These are phyloP conservation scores for Thelonectria discophora DNA, from an alignment of 2,329 filamentous ascomycete genomes.

Conservation along the genomic window DNA sequence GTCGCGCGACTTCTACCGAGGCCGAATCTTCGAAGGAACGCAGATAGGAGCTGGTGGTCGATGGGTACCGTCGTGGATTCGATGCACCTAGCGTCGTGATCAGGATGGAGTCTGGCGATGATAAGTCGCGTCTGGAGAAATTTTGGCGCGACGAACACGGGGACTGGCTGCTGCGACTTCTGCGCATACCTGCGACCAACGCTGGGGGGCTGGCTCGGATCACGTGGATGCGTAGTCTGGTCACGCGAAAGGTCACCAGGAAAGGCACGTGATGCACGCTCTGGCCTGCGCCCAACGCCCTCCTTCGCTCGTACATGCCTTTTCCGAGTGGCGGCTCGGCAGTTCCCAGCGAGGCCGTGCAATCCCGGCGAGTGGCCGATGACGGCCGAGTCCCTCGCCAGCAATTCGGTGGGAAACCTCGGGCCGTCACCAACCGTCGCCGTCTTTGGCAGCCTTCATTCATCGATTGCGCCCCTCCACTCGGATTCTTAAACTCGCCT, in stretches of 20 bases:
- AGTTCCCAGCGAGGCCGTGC: conserved; percentile 31
- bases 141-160: conserved; percentile 49
- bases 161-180: conserved; percentile 26
- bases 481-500: conserved; percentile 18
- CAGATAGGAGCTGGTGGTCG: conserved; percentile 21
- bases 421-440: conserved; percentile 51
- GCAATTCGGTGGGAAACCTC: conserved; percentile 44
- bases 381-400: conserved; percentile 33
- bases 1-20: conserved; percentile 24
- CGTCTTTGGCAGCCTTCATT: conserved; percentile 27
- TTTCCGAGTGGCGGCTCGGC: conserved; percentile 36
- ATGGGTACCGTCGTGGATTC: conserved; percentile 26
- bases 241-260: background rate
- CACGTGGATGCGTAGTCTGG: conserved; percentile 1
- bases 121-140: conserved; percentile 50
- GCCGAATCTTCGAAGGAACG: conserved; percentile 11
- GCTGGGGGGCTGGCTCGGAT: background rate
- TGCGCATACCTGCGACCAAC: conserved; percentile 8
- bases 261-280: background rate
- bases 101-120: conserved; percentile 40
- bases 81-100: conserved; percentile 40
- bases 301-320: conserved; percentile 21
- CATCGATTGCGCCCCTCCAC: conserved; percentile 11
- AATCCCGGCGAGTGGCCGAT: conserved; percentile 42
- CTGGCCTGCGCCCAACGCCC: background rate